These are phyloP conservation scores for Trichoderma simmonsii DNA, from an alignment of 2,329 filamentous ascomycete species.

Conservation along the genomic window DNA sequence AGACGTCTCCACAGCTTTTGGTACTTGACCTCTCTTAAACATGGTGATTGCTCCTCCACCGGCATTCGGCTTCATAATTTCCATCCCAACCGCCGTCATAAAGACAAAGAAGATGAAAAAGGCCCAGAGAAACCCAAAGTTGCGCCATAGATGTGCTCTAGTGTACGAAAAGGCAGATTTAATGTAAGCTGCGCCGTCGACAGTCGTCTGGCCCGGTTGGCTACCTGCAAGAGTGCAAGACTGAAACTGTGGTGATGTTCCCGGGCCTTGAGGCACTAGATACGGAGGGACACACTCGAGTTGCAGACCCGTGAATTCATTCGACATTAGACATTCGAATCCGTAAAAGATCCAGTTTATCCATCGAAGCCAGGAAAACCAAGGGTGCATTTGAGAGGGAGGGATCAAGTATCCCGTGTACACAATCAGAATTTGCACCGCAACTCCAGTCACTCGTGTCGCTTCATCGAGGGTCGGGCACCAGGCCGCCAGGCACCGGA, in stretches of 20 bases:
- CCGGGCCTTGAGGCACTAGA: conserved; percentile 50
- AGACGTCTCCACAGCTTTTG: conserved; percentile 53
- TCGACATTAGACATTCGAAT: conserved; percentile 65
- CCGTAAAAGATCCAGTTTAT: conserved; percentile 65
- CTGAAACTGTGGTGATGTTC: conserved; percentile 38
- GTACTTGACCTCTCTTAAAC: conserved; percentile 62
- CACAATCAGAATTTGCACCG: conserved; percentile 62
- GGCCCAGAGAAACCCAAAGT: conserved; percentile 74
- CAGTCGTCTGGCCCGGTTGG: conserved; percentile 43
- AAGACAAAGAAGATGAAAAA: conserved; percentile 72
- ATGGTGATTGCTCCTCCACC: conserved; percentile 58
- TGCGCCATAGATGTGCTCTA: conserved; percentile 64
- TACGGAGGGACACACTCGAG: conserved; percentile 59
- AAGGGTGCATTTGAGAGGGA: conserved; percentile 50
- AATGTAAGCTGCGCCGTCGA: conserved; percentile 58
- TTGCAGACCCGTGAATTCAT: conserved; percentile 56
- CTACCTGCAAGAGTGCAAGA: conserved; percentile 51
- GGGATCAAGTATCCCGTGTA: conserved; percentile 66
- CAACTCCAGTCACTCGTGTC: conserved; percentile 54
- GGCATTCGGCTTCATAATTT: conserved; percentile 60
- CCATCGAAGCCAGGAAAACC: conserved; percentile 70
- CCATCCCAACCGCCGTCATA: conserved; percentile 67
- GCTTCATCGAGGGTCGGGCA: conserved; percentile 62
- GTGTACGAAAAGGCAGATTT: conserved; percentile 52
- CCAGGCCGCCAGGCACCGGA: conserved; percentile 56